Base-by-base conservation (phyloP, 164 flowering plant genomes). In the Buxus sempervirens region DNA sequence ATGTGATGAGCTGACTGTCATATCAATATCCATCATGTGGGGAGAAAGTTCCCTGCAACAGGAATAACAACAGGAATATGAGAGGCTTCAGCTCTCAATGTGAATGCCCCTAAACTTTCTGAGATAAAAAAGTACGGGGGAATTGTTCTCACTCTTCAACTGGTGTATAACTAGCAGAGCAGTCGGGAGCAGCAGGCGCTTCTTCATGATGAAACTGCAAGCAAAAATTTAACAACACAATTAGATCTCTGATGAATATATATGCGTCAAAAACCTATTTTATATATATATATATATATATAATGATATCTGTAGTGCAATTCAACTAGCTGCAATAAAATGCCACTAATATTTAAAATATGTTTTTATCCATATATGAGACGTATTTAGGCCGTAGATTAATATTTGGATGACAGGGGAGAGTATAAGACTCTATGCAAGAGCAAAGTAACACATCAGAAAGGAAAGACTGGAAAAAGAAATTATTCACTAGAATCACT, bases 1-100 rank as follows among this genome's bases (percentile, higher is more conserved):
- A 69, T 42, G 51, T 5, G 73, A 72, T 54, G 69, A 58, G 65
- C 73, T 53, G 24, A 49, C 69, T n/a, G 45, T 77, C 68, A 70
- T n/a, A 42, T 75, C 76, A 58, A 57, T 49, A 61, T 75, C 80
- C 76, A 77, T 66, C 21, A 41, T 26, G 16, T 70, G 63, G 55
- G 82, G 79, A 5, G 73, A 82, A 72, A 61, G 61, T 55, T 70
- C 70, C 26, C 94, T 87, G 86, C 66, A 81, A 64, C 58, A 66
- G 60, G 19, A 61, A 53, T 36, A 64, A n/a, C n/a, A n/a, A n/a
- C n/a, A n/a, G n/a, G n/a, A n/a, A n/a, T 12, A 1, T 18, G 36
- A 53, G 23, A 68, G 58, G n/a, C 15, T 26, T 63, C 55, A 53
- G 42, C 16, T 15, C 10, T 24, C 64, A 65, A 27, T 9, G 25